These are phyloP conservation scores for Tirmania nivea DNA, from an alignment of 495 filamentous ascomycete species.

Conservation along the genomic window DNA sequence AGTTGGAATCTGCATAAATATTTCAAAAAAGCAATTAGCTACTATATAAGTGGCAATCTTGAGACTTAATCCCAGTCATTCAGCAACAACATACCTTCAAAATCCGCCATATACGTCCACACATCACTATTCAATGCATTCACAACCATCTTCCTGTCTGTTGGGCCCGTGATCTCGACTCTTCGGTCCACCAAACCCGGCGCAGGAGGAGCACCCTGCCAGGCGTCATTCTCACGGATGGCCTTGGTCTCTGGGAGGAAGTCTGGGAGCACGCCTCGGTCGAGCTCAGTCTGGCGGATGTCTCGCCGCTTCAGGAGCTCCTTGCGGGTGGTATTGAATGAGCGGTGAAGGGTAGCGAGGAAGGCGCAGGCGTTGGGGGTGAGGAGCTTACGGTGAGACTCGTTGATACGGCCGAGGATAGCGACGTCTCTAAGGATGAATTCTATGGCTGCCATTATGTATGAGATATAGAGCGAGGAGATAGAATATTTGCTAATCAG, in stretches of 20 bases:
- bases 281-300: constrained; percentile 79
- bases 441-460: constrained; percentile 48
- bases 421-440: constrained; percentile 67
- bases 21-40: constrained; percentile 1
- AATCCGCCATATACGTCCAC: constrained; percentile 99
- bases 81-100: constrained; percentile 46
- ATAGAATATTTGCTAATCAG: not conserved
- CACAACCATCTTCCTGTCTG: constrained; percentile 97
- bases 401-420: constrained; percentile 55
- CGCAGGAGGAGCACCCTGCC: constrained; percentile 84
- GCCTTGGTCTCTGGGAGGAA: constrained; percentile 92
- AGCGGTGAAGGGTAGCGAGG: constrained; percentile 78
- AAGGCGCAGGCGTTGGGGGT: constrained; percentile 81
- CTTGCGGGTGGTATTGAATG: constrained; percentile 83
- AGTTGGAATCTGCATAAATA: constrained; percentile 55
- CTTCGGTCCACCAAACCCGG: constrained; percentile 83
- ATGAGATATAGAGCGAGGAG: not conserved
- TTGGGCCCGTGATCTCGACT: constrained; percentile 97
- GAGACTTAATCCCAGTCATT: not conserved
- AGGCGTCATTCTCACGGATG: constrained; percentile 84
- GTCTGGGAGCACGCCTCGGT: constrained; percentile 75
- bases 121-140: constrained; percentile 94
- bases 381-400: constrained; percentile 71
- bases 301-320: constrained; percentile 67
- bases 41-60: not conserved